Evolutionary conservation across 1,284 basidiomycete genomes (phyloP), one percentile per base, ranked within the genome.

Genomic region (Melampsora abietis-canadensis): DNA sequence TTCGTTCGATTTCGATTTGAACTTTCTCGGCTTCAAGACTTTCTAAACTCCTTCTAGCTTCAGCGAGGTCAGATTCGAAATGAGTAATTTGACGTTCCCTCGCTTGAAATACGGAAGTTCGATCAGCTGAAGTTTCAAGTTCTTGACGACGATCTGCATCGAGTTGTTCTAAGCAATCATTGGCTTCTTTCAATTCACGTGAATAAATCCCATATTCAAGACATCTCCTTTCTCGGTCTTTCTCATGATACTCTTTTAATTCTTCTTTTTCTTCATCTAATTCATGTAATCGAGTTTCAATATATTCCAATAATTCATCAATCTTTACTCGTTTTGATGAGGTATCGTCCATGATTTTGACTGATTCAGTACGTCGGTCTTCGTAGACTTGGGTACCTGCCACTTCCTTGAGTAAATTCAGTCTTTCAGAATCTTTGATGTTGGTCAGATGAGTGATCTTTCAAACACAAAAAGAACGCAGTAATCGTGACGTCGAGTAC

Each of bases 311-410:
- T 8, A 97, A 84, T 78, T 97, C 94, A 79, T 87, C 88, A 77
- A 98, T 97, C 83, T 97, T 98, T 40, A 86, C 84, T 17, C 93
- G 88, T 81, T 98, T 98, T 2, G 90, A 86, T 76, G 94, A 82
- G n/a, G 96, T 98, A 80, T 98, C 94, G 57, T 92, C 87, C 91
- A 98, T 96, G 82, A 98, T 95, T 72, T 92, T 90, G 37, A 95
- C 85, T 14, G 92, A 95, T 81, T 98, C 95, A 0, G 90, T 80
- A 15, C 96, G 87, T 66, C 95, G 89, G 80, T 96, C 91, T 82
- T 98, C 96, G 82, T 99, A 99, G 0, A 98, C 94, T 79, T 96
- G 92, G 0, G 96, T 98, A 0, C 96, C 96, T 0, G 96, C 96
- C 0, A 99, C 95, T 82, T 99, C 96, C 81, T 99, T 98, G 66